These are phyloP conservation scores for Heterobasidion occidentale DNA, from an alignment of 1,284 basidiomycete species.

Conservation along the genomic window DNA sequence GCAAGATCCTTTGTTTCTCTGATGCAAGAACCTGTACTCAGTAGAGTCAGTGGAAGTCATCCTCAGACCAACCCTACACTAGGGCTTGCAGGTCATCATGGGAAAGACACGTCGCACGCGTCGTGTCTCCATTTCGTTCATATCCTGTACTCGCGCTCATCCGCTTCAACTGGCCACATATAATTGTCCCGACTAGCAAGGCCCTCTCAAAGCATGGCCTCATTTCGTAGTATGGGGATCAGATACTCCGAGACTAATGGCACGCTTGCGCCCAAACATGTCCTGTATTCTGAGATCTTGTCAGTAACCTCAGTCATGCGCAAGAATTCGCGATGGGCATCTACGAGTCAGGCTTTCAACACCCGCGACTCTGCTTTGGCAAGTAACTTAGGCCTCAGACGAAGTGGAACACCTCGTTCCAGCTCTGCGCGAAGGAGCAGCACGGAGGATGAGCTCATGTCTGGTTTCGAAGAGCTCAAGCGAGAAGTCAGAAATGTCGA, in stretches of 20 bases:
- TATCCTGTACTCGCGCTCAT: not conserved
- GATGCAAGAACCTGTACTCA: not conserved
- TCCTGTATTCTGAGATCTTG: conserved; percentile 83
- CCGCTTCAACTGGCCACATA: not conserved
- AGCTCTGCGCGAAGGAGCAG: conserved; percentile 32
- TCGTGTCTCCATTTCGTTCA: not conserved
- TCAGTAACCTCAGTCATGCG: conserved; percentile 95
- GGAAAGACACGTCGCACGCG: not conserved
- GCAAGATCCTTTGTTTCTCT: not conserved
- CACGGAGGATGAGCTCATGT: conserved; percentile 78
- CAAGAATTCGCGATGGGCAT: conserved; percentile 91
- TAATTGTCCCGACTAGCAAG: not conserved
- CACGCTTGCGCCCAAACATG: conserved; percentile 58
- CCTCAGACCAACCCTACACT: not conserved
- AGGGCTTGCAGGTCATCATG: not conserved
- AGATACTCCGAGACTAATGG: conserved; percentile 4
- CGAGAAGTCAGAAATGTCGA: conserved; percentile 64
- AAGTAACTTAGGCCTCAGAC: conserved; percentile 65
- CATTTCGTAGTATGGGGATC: not conserved
- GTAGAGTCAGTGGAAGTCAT: too few relatives aligned
- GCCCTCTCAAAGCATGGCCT: not conserved
- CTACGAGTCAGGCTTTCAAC: conserved; percentile 52
- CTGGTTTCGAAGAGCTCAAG: conserved; percentile 83
- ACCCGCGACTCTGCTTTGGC: conserved; percentile 59
- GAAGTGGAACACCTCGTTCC: conserved; percentile 37